These are phyloP conservation scores for Priceomyces melissophilus DNA, from an alignment of 805 yeast species.

Conservation along the genomic window DNA sequence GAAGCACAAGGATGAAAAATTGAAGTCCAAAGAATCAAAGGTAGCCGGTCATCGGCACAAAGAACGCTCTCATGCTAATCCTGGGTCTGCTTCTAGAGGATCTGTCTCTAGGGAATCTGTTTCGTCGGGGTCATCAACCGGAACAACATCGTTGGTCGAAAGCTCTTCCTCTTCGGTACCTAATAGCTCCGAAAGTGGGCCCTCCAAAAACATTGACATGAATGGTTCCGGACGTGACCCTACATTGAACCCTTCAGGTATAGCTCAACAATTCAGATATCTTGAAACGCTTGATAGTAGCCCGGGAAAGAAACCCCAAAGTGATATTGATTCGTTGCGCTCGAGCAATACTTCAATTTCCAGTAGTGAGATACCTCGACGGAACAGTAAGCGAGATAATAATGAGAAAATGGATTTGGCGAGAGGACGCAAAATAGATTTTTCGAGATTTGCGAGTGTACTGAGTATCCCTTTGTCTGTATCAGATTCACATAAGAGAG, in stretches of 20 bases:
- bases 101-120: too few relatives aligned
- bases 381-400: background rate
- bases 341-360: background rate
- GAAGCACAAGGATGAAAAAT: conserved; percentile 14
- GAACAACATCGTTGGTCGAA: background rate
- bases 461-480: conserved; percentile 1
- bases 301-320: background rate
- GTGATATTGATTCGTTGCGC: background rate
- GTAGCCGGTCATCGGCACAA: too few relatives aligned
- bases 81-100: background rate
- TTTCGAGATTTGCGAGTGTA: background rate
- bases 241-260: background rate
- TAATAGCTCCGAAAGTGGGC: background rate
- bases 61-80: too few relatives aligned
- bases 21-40: conserved; percentile 8
- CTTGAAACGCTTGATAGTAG: background rate
- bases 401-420: background rate
- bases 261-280: background rate
- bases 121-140: conserved; percentile 1
- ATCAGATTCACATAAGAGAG: background rate
- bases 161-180: background rate
- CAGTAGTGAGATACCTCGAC: background rate
- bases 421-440: background rate
- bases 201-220: too few relatives aligned
- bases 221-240: too few relatives aligned